These are phyloP conservation scores for Globisporangium uncinulatum DNA, from an alignment of 352 stramenopile genomes.

Conservation along the genomic window DNA sequence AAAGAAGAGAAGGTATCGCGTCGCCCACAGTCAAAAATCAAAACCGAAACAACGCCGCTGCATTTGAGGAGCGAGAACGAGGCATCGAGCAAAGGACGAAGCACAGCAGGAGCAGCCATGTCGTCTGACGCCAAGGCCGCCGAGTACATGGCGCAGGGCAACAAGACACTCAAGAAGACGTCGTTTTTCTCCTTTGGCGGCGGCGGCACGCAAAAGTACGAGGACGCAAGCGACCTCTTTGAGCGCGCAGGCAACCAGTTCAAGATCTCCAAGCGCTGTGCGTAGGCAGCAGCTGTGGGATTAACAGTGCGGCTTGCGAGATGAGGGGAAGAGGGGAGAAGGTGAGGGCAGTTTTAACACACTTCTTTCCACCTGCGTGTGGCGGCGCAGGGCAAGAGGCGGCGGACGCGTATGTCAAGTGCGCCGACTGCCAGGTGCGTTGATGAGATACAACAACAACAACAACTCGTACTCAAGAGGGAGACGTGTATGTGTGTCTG, in stretches of 20 bases:
- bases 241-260: constrained; percentile 95
- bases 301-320: too few relatives aligned
- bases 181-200: constrained; percentile 96
- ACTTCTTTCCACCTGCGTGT: neutral
- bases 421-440: constrained; percentile 76
- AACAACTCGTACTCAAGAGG: neutral
- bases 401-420: constrained; percentile 69
- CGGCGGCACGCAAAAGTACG: constrained; percentile 89
- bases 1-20: too few relatives aligned
- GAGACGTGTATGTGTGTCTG: neutral
- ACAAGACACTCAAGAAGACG: constrained; percentile 92
- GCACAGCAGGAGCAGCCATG: constrained; percentile 1
- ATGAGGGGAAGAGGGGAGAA: neutral
- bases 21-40: too few relatives aligned
- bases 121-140: constrained; percentile 31
- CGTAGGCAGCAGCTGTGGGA: constrained; percentile 22
- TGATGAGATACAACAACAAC: neutral
- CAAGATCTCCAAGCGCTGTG: constrained; percentile 95
- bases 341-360: neutral
- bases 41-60: too few relatives aligned
- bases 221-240: constrained; percentile 95
- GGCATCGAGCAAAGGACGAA: neutral
- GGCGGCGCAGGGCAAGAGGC: constrained; percentile 65
- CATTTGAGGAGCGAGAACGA: too few relatives aligned
- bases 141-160: constrained; percentile 76